Conservation (phyloP, 2,329 filamentous ascomycete genomes). For the Geosmithia flava region DNA sequence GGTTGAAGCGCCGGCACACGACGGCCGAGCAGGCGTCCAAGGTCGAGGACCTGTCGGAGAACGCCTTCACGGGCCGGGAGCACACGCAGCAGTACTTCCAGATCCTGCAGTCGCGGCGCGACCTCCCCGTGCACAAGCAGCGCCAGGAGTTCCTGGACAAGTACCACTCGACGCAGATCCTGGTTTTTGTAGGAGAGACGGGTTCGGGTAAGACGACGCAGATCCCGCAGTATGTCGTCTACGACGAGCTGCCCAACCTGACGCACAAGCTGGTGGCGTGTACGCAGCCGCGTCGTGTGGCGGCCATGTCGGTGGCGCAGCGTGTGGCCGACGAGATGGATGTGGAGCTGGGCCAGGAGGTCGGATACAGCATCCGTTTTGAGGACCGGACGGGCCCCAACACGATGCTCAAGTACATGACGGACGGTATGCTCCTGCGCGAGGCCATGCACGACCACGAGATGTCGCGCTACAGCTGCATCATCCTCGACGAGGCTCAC, state of each 20-base stretch:
- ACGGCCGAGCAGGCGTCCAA: slow-evolving; percentile 61
- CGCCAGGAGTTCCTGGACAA: slow-evolving; percentile 86
- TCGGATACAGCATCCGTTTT: slow-evolving; percentile 98
- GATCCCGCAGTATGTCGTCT: slow-evolving; percentile 96
- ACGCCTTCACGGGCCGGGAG: slow-evolving; percentile 70
- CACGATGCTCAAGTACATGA: slow-evolving; percentile 98
- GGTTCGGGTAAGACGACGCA: slow-evolving; percentile 99
- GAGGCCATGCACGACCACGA: slow-evolving; percentile 96
- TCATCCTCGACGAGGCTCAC: slow-evolving; percentile 97
- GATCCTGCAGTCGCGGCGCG: slow-evolving; percentile 73
- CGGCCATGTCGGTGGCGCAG: slow-evolving; percentile 96
- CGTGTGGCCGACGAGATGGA: slow-evolving; percentile 97
- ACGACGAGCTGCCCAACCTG: slow-evolving; percentile 84
- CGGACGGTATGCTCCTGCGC: slow-evolving; percentile 92
- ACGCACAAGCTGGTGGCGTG: slow-evolving; percentile 87
- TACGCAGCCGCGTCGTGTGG: slow-evolving; percentile 94
- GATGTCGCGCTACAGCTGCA: slow-evolving; percentile 86
- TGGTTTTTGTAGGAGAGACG: slow-evolving; percentile 97
- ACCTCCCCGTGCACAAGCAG: slow-evolving; percentile 86
- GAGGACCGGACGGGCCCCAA: slow-evolving; percentile 84
- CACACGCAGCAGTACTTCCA: slow-evolving; percentile 80
- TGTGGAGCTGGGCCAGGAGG: slow-evolving; percentile 81
- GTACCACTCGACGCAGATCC: slow-evolving; percentile 88
- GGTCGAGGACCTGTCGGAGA: slow-evolving; percentile 70
- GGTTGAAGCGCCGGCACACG: slow-evolving; percentile 66